Base-by-base conservation (phyloP, 2,329 filamentous ascomycete genomes). In the Fusarium zealandicum region DNA sequence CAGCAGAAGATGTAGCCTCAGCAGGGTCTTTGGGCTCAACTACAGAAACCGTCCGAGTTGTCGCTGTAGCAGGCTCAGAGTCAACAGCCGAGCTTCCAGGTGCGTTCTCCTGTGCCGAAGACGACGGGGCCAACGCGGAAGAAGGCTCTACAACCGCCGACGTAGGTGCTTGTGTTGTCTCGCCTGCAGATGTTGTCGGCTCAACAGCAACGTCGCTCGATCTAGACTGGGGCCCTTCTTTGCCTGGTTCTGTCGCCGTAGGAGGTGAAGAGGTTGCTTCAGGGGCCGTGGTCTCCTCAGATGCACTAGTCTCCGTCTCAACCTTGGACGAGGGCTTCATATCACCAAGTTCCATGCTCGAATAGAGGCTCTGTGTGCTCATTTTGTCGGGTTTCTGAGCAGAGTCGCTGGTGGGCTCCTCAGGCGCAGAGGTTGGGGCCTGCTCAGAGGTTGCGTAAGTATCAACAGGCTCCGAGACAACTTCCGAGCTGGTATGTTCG, bases 281-380 rank as follows among this genome's bases (percentile, higher is more conserved):
- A 32, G 49, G 57, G 6, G 37, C 37, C 8, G 49, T 40, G 7
- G 63, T 55, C 45, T 63, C 51, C 25, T 61, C 30, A 16, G 37
- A 36, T n/a, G 51, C 37, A 41, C 40, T 28, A 8, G 52, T 44
- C 30, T 63, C 37, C 6, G 46, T 50, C 27, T 33, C 43, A 6
- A 25, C 44, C 32, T 32, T 54, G 14, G 57, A 47, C 6, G 57
- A 53, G n/a, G 65, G 57, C 25, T 59, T 52, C 10, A 68, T 43
- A 13, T 51, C 53, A n/a, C 65, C 65, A 20, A 68, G 65, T 16
- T 68, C 54, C 28, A 68, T 18, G 28, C 63, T 68, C 11, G 65
- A 67, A 6, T 49, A 43, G 13, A 59, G 41, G 5, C 12, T 41
- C 12, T 40, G 32, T 3, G 39, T 53, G 5, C 40, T 52, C 10